These are phyloP conservation scores for Penicillium sp. DNA, from an alignment of 2,329 filamentous ascomycete genomes.

Conservation along the genomic window DNA sequence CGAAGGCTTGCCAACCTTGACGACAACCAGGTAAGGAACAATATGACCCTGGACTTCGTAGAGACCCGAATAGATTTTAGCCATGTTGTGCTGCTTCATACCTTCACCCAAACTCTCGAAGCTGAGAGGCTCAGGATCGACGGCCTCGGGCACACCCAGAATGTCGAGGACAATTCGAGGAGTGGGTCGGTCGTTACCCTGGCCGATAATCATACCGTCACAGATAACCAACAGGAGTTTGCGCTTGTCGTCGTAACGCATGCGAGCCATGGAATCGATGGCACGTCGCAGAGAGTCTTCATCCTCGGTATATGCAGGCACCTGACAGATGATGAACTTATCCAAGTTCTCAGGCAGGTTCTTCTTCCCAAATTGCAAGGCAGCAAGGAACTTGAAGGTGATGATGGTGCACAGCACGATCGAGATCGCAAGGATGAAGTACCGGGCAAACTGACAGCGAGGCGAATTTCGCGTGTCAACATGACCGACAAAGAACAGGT, in stretches of 20 bases:
- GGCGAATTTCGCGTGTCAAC: conserved; percentile 86
- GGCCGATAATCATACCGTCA: conserved; percentile 94
- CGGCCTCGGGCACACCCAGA: conserved; percentile 86
- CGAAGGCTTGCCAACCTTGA: conserved; percentile 89
- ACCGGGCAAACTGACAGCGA: conserved; percentile 82
- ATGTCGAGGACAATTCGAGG: conserved; percentile 98
- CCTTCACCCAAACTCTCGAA: conserved; percentile 96
- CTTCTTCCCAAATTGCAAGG: conserved; percentile 88
- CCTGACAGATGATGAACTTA: conserved; percentile 97
- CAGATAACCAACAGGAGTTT: conserved; percentile 97
- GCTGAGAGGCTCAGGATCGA: conserved; percentile 92
- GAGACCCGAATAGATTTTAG: conserved; percentile 94
- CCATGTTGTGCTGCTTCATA: conserved; percentile 98
- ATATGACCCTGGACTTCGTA: conserved; percentile 99
- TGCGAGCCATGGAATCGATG: conserved; percentile 90
- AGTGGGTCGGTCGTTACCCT: conserved; percentile 92
- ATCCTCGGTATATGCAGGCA: conserved; percentile 96
- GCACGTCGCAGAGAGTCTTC: conserved; percentile 95
- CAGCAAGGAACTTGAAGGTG: conserved; percentile 93
- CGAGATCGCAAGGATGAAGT: conserved; percentile 83
- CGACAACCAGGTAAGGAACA: conserved; percentile 92
- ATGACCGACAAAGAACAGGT: conserved; percentile 90
- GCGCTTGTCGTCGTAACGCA: conserved; percentile 94
- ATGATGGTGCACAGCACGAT: conserved; percentile 78
- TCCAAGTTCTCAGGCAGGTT: conserved; percentile 93